phyloP scores from a whole-genome alignment of 768 basidiomycete species.

The Pulveroboletus sp. region DNA sequence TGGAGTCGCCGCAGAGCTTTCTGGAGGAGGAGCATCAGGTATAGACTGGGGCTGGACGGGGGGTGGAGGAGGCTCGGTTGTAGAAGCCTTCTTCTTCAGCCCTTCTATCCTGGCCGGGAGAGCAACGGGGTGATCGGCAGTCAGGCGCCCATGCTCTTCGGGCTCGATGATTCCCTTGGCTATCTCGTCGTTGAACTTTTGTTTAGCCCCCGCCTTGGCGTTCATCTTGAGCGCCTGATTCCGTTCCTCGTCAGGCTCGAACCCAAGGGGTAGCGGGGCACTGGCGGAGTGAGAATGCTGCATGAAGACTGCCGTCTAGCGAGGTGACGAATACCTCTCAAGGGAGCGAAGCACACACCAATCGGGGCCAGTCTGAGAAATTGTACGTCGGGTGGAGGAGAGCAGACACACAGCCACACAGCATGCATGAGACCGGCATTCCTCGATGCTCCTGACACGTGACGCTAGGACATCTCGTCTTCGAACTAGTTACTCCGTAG shows the following conservation, averaged over 20 bases:
- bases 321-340: not conserved
- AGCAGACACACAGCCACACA: too few species aligned
- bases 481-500: not conserved
- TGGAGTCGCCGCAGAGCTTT: not conserved
- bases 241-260: constrained; percentile 55
- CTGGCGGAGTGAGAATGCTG: constrained; percentile 10
- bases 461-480: too few species aligned
- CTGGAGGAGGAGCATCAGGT: not conserved
- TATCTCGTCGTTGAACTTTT: constrained; percentile 50
- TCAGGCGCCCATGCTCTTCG: constrained; percentile 33
- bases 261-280: constrained; percentile 17
- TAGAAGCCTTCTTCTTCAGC: too few species aligned
- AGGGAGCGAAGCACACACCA: not conserved
- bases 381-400: too few species aligned
- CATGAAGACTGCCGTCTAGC: constrained; percentile 23
- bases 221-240: constrained; percentile 42
- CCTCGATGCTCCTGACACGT: too few species aligned
- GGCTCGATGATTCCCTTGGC: constrained; percentile 22
- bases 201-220: constrained; percentile 57
- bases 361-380: too few species aligned
- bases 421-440: too few species aligned
- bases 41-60: not conserved
- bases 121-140: too few species aligned
- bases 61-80: not conserved
- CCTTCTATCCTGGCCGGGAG: too few species aligned